These are phyloP conservation scores for Stenogyne calaminthoides DNA, from an alignment of 305 asterid genomes.

Conservation along the genomic window DNA sequence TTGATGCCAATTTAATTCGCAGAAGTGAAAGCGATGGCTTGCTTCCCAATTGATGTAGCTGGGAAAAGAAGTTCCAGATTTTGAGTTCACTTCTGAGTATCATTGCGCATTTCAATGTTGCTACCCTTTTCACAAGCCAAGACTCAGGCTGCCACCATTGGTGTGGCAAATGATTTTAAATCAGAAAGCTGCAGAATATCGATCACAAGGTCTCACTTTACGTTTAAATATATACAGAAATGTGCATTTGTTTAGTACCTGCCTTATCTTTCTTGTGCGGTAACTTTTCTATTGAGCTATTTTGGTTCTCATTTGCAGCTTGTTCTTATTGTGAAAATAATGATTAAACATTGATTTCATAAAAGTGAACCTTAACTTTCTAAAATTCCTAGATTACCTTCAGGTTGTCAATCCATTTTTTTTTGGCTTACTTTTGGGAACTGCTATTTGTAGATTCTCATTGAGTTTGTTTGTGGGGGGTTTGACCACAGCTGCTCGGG, in stretches of 20 bases:
- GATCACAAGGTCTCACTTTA: conserved; percentile 69
- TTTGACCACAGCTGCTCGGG: conserved; percentile 68
- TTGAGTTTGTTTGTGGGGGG: conserved; percentile 16
- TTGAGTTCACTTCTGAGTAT: conserved; percentile 86
- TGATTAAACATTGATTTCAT: background rate
- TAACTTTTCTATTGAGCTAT: conserved; percentile 3
- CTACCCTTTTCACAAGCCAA: conserved; percentile 83
- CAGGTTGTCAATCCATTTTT: background rate
- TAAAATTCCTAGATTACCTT: background rate
- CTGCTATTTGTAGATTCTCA: conserved; percentile 15
- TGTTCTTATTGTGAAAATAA: conserved; percentile 9
- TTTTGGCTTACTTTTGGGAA: background rate
- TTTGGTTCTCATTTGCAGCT: conserved; percentile 6
- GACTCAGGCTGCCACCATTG: too few species aligned
- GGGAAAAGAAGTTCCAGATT: conserved; percentile 90
- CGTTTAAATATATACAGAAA: background rate
- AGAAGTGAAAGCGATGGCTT: conserved; percentile 96
- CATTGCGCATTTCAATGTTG: conserved; percentile 70
- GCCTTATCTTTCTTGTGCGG: background rate
- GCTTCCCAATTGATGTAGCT: conserved; percentile 76
- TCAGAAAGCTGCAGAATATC: too few species aligned
- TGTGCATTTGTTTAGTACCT: background rate
- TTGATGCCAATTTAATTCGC: conserved; percentile 80
- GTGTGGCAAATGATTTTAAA: too few species aligned
- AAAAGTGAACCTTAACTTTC: background rate